These are phyloP conservation scores for Polytrichum formosum DNA, from an alignment of 225 moss, liverwort and hornwort species.

Conservation along the genomic window DNA sequence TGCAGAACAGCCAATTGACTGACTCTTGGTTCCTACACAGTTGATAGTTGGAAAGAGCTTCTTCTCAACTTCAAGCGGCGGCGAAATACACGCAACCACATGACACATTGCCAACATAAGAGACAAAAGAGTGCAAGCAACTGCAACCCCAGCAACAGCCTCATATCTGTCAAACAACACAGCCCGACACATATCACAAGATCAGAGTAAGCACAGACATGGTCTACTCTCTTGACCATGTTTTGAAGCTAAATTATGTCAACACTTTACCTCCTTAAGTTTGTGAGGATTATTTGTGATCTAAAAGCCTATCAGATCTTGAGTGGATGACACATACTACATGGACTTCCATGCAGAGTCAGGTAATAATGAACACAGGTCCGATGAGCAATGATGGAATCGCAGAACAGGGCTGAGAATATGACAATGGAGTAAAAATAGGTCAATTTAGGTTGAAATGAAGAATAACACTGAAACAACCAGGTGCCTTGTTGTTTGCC, in stretches of 20 bases:
- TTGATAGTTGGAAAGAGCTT: too few species aligned
- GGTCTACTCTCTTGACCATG: not conserved
- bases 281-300: not conserved
- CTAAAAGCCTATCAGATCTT: too few species aligned
- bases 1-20: not conserved
- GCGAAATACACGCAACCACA: constrained; percentile 42
- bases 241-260: not conserved
- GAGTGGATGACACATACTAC: too few species aligned
- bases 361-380: too few species aligned
- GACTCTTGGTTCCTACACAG: not conserved
- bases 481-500: too few species aligned
- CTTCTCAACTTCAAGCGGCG: too few species aligned
- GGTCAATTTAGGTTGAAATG: too few species aligned
- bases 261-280: not conserved
- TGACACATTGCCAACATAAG: constrained; percentile 30
- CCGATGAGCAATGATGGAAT: too few species aligned
- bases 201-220: not conserved
- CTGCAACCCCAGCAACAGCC: constrained; percentile 37
- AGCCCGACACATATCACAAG: not conserved
- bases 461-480: too few species aligned
- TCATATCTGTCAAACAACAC: constrained; percentile 32
- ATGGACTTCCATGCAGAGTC: too few species aligned
- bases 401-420: too few species aligned
- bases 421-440: too few species aligned
- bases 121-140: constrained; percentile 35